Percentiles rank a stretch among this genome's conserved stretches.
phyloP scores from a whole-genome alignment of 345 rosid species.

The Geranium brycei region DNA sequence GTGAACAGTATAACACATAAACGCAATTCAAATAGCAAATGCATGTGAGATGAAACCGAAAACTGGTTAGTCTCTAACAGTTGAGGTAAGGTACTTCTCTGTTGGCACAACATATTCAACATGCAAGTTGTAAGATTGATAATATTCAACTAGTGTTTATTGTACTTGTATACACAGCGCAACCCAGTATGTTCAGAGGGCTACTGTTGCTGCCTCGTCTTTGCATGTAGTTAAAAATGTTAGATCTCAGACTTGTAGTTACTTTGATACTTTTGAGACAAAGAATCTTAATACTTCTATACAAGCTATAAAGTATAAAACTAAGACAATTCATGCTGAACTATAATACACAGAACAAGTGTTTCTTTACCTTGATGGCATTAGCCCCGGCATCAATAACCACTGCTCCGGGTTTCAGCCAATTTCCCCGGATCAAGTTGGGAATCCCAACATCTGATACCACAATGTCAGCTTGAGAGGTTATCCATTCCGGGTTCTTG shows the following conservation, averaged over 20 bases:
- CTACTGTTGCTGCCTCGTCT: not conserved
- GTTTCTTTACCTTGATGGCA: conserved; percentile 16
- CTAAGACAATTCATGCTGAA: too few relatives aligned
- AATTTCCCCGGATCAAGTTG: conserved; percentile 17
- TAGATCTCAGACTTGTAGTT: too few relatives aligned
- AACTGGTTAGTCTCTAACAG: not conserved
- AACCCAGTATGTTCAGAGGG: not conserved
- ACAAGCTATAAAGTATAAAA: too few relatives aligned
- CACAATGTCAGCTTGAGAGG: conserved; percentile 19
- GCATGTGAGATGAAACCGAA: not conserved
- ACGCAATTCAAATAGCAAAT: not conserved
- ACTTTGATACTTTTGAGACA: too few relatives aligned
- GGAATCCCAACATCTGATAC: conserved; percentile 22
- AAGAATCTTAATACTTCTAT: too few relatives aligned
- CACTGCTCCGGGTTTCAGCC: conserved; percentile 27
- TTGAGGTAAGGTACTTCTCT: too few relatives aligned
- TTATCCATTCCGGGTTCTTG: conserved; percentile 15
- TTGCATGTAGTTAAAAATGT: not conserved
- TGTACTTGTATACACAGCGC: too few relatives aligned
- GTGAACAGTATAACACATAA: too few relatives aligned
- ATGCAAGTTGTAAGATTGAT: too few relatives aligned
- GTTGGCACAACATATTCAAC: too few relatives aligned
- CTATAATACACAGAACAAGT: not conserved
- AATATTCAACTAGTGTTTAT: too few relatives aligned
- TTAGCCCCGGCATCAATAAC: conserved; percentile 24